Base-by-base conservation (phyloP, 2,329 filamentous ascomycete genomes). In the Huntiella savannae region DNA sequence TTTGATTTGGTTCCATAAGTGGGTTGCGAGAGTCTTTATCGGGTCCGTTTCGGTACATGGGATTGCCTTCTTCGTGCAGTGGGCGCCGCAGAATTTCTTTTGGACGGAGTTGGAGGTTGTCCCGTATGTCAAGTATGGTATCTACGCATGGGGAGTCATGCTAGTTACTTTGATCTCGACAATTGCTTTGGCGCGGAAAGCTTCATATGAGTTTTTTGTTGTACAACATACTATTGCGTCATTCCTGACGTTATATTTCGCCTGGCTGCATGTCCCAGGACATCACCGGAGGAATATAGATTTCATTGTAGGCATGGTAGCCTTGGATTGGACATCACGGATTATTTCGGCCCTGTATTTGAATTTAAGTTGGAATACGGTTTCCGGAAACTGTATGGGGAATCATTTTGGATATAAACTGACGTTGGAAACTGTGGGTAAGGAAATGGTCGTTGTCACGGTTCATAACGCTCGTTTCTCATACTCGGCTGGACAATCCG, bases 1-100 rank as follows among this genome's bases (percentile, higher is more conserved):
- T 5, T 62, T 83, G 48, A 82, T 81, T 56, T 83, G 79, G 79
- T 60, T 82, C 45, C 79, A 84, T 54, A 70, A 79, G 50, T 84
- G 79, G 79, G 71, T 77, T 7, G 75, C 75, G 2, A 70, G 79
- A 49, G 79, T 75, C 47, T 72, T 83, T 61, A 69, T 83, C 33
- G 62, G 81, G 10, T 80, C 75, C 0, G 73, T 73, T 1, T 76
- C 76, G 1, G 68, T 82, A 3, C 79, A 84, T 54, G 77, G 79
- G 50, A 79, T 73, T 53, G 73, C 79, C 57, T 83, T 82, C 57
- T 77, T 76, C 59, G 62, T 63, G 1, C 70, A 77, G 55, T 83
- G 78, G 75, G 67, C 69, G 22, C 63, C 63, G 5, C 67, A 72
- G 46, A 70, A 73, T 49, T 73, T 79, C 47, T 64, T 81, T 22